Base-by-base conservation (phyloP, 2,329 filamentous ascomycete genomes). In the Fusarium algeriense region DNA sequence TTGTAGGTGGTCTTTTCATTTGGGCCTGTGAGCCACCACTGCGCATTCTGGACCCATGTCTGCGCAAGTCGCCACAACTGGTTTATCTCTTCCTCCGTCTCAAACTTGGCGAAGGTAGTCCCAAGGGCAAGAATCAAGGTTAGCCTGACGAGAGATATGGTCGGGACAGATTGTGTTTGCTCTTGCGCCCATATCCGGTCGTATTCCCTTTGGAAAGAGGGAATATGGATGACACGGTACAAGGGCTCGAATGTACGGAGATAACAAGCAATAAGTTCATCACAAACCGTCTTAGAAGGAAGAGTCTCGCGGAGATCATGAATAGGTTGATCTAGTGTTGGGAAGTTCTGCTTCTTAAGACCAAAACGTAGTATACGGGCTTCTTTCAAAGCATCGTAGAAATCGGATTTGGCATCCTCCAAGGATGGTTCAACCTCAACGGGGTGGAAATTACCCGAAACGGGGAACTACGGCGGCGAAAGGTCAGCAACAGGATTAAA, bases 11-110 rank as follows among this genome's bases (percentile, higher is more conserved):
- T 61, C 40, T 76, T 76, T 37, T 76, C 75, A 14, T 60, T 67
- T 45, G 75, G 73, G 2, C 75, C 73, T 15, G 70, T 76, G 7
- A 76, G 62, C 74, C 74, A 76, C 73, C 74, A 76, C 49, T 76
- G 74, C 7, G 73, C 73, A 35, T 76, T 76, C 49, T 76, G 75
- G 12, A 76, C 67, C 75, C 75, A 76, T 3, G 55, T 72, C 43
- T 76, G 75, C 4, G 75, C 61, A 40, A 75, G 71, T 9, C 53
- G 64, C 41, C 56, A 64, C 17, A 72, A 34, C 11, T 70, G 53
- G 11, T 52, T 65, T 32, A 59, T 45, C 26, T 76, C 64, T 14
- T 26, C 30, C n/a, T 76, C 73, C 19, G 59, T 63, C 5, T 45
- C 37, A 13, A 66, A 60, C 6, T 23, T 60, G 11, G 66, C 70